Conservation (phyloP, 2,329 filamentous ascomycete genomes). For the Sclerotinia sclerotiorum region DNA sequence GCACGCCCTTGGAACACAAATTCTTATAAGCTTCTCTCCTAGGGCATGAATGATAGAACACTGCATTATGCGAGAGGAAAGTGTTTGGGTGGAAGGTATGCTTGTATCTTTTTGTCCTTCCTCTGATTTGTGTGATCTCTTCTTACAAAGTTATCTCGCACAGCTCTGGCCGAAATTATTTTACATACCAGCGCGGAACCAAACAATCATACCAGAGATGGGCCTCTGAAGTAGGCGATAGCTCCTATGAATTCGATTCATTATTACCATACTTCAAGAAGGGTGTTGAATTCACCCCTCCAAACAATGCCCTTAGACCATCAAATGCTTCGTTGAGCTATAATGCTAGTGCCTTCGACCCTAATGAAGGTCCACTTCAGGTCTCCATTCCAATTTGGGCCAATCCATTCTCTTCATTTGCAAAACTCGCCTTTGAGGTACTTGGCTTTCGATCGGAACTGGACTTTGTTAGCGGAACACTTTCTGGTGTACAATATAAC, state of each 20-base stretch:
- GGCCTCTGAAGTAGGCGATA: constrained; percentile 45
- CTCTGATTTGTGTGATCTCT: neutral
- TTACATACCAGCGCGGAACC: constrained; percentile 11
- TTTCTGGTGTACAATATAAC: constrained; percentile 7
- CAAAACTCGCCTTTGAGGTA: neutral
- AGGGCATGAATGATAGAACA: too few species aligned
- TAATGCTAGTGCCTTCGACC: neutral
- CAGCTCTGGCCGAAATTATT: too few species aligned
- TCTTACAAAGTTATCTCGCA: neutral
- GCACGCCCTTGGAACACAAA: neutral
- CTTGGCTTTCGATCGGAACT: neutral
- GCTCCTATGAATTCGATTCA: constrained; percentile 48
- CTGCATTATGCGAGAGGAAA: constrained; percentile 39
- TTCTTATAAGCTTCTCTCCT: too few species aligned
- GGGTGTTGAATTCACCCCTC: constrained; percentile 30
- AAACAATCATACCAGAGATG: constrained; percentile 43
- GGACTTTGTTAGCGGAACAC: constrained; percentile 15
- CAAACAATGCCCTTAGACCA: constrained; percentile 28
- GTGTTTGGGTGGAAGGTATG: constrained; percentile 40
- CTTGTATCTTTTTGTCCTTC: neutral
- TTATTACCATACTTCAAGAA: constrained; percentile 50
- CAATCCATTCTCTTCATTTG: constrained; percentile 4
- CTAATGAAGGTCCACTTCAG: neutral
- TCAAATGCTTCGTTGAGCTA: neutral
- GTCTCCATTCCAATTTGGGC: constrained; percentile 9